A percentile compares a stretch with the other conserved stretches of the same genome.
phyloP scores from a whole-genome alignment of 495 filamentous ascomycete genomes.

The Podospora appendiculata region DNA sequence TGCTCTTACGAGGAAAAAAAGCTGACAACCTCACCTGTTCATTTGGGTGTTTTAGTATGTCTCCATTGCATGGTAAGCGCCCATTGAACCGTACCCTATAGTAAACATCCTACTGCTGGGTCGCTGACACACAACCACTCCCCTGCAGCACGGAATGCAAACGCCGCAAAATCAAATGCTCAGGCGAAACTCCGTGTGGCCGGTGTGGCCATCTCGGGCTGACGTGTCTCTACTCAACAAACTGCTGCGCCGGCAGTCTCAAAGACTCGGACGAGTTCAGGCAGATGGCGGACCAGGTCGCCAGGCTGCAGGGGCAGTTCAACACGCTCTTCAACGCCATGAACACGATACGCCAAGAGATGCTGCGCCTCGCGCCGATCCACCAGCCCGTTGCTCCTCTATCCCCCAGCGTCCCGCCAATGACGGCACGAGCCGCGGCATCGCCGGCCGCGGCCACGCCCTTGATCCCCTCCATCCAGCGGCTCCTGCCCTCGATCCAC shows the following conservation, averaged over 20 bases:
- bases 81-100: background rate
- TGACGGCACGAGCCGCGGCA: constrained; percentile 1
- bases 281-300: constrained; percentile 66
- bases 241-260: constrained; percentile 74
- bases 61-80: constrained; percentile 77
- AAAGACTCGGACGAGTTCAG: constrained; percentile 86
- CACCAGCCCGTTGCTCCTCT: constrained; percentile 21
- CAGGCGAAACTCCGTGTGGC: constrained; percentile 74
- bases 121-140: too few species aligned
- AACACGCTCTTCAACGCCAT: constrained; percentile 64
- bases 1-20: background rate
- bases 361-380: constrained; percentile 31
- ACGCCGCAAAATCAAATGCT: constrained; percentile 87
- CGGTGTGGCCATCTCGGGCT: constrained; percentile 77
- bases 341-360: constrained; percentile 50
- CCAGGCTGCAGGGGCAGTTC: constrained; percentile 75
- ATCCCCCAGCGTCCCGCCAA: constrained; percentile 21
- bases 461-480: constrained; percentile 23
- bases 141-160: constrained; percentile 72
- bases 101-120: background rate
- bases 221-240: constrained; percentile 82
- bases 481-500: constrained; percentile 17
- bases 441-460: constrained; percentile 17
- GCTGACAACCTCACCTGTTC: background rate
- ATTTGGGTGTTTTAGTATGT: constrained; percentile 60